phyloP scores from a whole-genome alignment of 1,284 basidiomycete genomes.

The Marasmius oreades region DNA sequence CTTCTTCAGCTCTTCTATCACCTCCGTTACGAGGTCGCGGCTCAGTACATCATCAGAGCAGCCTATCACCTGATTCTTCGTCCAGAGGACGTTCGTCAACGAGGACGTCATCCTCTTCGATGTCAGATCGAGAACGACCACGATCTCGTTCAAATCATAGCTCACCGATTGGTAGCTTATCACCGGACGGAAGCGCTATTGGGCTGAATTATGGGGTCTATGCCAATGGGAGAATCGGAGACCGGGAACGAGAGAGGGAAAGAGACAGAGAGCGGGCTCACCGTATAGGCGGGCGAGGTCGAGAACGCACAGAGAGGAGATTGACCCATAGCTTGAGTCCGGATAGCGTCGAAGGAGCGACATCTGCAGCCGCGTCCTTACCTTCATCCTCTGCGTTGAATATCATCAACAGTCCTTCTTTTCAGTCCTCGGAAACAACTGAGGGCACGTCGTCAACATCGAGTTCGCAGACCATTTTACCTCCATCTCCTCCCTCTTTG shows the following conservation, averaged over 20 bases:
- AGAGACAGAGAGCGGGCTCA: constrained; percentile 23
- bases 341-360: constrained; percentile 26
- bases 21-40: constrained; percentile 30
- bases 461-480: constrained; percentile 10
- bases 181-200: constrained; percentile 47
- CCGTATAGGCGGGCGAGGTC: constrained; percentile 32
- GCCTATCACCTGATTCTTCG: constrained; percentile 11
- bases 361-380: constrained; percentile 9
- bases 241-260: constrained; percentile 25
- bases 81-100: constrained; percentile 52
- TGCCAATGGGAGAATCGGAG: constrained; percentile 27
- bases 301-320: constrained; percentile 43
- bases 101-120: constrained; percentile 46
- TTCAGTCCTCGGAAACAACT: neutral
- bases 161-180: constrained; percentile 51
- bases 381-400: constrained; percentile 1
- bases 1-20: constrained; percentile 23
- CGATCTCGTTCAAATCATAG: constrained; percentile 25
- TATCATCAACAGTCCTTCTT: neutral
- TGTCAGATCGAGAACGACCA: constrained; percentile 38
- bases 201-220: constrained; percentile 27
- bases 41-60: constrained; percentile 19
- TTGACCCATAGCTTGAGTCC: constrained; percentile 49
- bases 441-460: constrained; percentile 3
- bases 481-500: neutral